Conservation (phyloP, 2,329 filamentous ascomycete genomes). For the Colletotrichum echinochloae region DNA sequence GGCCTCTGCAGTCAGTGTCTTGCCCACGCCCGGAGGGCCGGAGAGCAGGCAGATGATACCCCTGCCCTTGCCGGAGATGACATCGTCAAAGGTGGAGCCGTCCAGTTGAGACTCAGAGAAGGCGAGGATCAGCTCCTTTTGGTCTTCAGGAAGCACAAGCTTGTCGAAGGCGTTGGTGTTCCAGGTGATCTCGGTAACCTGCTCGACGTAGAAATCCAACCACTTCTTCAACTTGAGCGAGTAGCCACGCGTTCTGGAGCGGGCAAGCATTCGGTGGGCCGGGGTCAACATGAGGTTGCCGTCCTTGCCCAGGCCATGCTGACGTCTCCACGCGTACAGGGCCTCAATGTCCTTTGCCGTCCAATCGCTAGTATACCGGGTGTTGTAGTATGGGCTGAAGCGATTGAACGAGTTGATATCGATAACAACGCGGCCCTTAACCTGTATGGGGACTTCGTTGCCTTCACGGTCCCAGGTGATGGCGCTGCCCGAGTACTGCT, state of each 20-base stretch:
- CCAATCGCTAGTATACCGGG: slow-evolving; percentile 49
- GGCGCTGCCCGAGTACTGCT: slow-evolving; percentile 57
- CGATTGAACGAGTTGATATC: slow-evolving; percentile 54
- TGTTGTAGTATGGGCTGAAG: slow-evolving; percentile 48
- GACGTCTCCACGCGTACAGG: slow-evolving; percentile 45
- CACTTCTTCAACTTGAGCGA: slow-evolving; percentile 60
- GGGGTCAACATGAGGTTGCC: slow-evolving; percentile 47
- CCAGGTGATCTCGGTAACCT: slow-evolving; percentile 59
- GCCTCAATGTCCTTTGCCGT: slow-evolving; percentile 49
- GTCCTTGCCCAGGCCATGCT: slow-evolving; percentile 44
- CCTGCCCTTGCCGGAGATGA: slow-evolving; percentile 64
- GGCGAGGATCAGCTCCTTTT: slow-evolving; percentile 64
- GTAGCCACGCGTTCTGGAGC: slow-evolving; percentile 58
- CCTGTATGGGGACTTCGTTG: slow-evolving; percentile 44
- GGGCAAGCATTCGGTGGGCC: slow-evolving; percentile 50
- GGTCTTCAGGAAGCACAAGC: slow-evolving; percentile 61
- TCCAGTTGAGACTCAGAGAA: slow-evolving; percentile 63
- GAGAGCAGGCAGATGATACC: slow-evolving; percentile 63
- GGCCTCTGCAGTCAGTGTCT: slow-evolving; percentile 62
- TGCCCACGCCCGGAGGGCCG: slow-evolving; percentile 62
- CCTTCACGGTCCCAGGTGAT: slow-evolving; percentile 51
- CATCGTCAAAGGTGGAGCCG: slow-evolving; percentile 61
- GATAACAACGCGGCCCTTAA: slow-evolving; percentile 53
- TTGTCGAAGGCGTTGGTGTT: slow-evolving; percentile 61
- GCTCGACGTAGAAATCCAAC: slow-evolving; percentile 62